phyloP scores from a whole-genome alignment of 129 eudicot genomes.

The Apium graveolens region DNA sequence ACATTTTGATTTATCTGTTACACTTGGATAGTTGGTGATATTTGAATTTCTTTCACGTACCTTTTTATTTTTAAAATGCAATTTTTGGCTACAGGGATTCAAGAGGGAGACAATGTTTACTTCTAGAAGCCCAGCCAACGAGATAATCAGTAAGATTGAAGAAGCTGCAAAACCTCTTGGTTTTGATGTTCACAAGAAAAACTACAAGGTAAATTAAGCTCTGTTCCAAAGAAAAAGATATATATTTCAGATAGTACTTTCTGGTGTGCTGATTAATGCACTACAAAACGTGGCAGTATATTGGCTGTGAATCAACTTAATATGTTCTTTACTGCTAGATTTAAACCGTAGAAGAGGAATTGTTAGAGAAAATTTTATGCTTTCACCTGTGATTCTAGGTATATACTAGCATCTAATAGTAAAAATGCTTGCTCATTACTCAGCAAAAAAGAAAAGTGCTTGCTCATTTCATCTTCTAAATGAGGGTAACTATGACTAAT shows the following conservation, averaged over 20 bases:
- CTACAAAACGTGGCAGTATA: neutral
- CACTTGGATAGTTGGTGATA: neutral
- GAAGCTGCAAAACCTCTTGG: slow-evolving; percentile 88
- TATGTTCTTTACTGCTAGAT: neutral
- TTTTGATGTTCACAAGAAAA: slow-evolving; percentile 81
- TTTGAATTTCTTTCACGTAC: neutral
- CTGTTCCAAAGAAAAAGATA: neutral
- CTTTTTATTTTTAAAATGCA: neutral
- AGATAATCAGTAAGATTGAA: slow-evolving; percentile 75
- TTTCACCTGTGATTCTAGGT: neutral
- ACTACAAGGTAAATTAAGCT: slow-evolving; percentile 61
- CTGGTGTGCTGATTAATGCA: neutral
- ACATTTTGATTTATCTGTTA: neutral
- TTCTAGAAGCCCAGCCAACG: slow-evolving; percentile 74
- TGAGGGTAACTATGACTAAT: neutral
- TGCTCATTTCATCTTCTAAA: neutral
- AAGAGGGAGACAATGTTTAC: slow-evolving; percentile 98
- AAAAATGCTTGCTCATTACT: neutral
- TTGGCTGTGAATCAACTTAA: neutral
- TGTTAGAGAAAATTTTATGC: neutral
- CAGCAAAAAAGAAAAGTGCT: too few relatives aligned
- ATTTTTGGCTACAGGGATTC: slow-evolving; percentile 44
- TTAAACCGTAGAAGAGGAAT: neutral
- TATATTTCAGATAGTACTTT: neutral
- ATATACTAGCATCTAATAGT: neutral